These are phyloP conservation scores for Alternaria triticimaculans DNA, from an alignment of 2,329 filamentous ascomycete species.

Conservation along the genomic window DNA sequence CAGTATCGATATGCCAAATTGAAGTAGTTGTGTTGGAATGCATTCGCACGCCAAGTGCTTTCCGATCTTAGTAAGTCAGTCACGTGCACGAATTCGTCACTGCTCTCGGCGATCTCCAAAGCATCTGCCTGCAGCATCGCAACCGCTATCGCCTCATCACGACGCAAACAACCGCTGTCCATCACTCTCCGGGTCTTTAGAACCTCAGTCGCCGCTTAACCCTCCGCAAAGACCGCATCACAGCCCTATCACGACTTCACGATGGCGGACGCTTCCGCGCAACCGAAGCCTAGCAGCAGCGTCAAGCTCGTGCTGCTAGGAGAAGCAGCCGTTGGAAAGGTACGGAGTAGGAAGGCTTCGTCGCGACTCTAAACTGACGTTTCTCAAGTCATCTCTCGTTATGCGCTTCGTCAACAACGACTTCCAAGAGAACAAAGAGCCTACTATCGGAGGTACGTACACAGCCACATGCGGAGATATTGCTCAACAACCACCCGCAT, in stretches of 20 bases:
- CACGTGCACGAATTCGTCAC: slow-evolving; percentile 26
- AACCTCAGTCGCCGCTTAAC: background rate
- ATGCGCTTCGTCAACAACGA: slow-evolving; percentile 99
- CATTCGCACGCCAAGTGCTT: background rate
- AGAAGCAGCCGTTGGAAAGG: slow-evolving; percentile 98
- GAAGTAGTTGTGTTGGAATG: background rate
- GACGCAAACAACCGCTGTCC: background rate
- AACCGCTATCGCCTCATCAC: slow-evolving; percentile 9
- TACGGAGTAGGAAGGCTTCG: slow-evolving; percentile 49
- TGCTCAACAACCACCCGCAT: background rate
- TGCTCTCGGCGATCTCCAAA: slow-evolving; percentile 16
- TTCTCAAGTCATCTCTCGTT: slow-evolving; percentile 84
- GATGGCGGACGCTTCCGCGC: slow-evolving; percentile 74
- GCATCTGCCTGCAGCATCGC: slow-evolving; percentile 22
- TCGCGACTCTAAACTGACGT: background rate
- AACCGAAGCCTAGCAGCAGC: slow-evolving; percentile 97
- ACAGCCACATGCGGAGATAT: background rate
- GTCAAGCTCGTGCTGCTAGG: slow-evolving; percentile 98
- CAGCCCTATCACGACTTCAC: slow-evolving; percentile 16
- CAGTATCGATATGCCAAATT: background rate
- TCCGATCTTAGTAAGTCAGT: slow-evolving; percentile 15
- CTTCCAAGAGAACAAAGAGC: slow-evolving; percentile 99
- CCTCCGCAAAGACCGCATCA: background rate
- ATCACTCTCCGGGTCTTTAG: background rate
- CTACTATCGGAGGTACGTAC: slow-evolving; percentile 89